phyloP scores from a whole-genome alignment of 192 early-diverging fungal species.

The Coemansia sp. region DNA sequence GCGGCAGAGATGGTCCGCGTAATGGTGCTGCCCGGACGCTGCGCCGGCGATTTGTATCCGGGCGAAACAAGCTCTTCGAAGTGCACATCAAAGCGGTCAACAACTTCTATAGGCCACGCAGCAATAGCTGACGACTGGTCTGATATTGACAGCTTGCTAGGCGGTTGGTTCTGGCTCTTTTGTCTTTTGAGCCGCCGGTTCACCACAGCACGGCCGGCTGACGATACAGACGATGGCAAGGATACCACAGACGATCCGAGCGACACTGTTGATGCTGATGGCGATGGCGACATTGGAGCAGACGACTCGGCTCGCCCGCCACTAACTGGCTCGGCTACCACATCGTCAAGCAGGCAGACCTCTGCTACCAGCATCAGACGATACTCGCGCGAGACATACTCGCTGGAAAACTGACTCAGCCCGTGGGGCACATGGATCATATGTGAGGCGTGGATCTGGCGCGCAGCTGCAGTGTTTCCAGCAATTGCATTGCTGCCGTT shows the following conservation, averaged over 20 bases:
- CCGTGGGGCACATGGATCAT: slow-evolving; percentile 33
- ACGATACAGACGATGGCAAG: slow-evolving; percentile 1
- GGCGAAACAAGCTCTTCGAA: slow-evolving; percentile 49
- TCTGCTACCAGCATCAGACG: slow-evolving; percentile 48
- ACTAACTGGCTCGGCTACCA: not conserved
- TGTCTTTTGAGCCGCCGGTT: not conserved
- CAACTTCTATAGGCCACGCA: slow-evolving; percentile 42
- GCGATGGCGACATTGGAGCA: not conserved
- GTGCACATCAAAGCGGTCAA: slow-evolving; percentile 45
- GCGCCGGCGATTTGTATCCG: slow-evolving; percentile 3
- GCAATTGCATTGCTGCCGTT: not conserved
- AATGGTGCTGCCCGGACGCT: not conserved
- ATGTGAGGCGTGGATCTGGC: slow-evolving; percentile 45
- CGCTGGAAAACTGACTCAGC: slow-evolving; percentile 52
- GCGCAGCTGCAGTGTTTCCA: not conserved
- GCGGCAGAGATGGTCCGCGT: too few species aligned
- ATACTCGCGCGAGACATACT: slow-evolving; percentile 53
- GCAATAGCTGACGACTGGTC: slow-evolving; percentile 52
- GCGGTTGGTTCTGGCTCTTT: not conserved
- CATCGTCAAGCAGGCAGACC: slow-evolving; percentile 32
- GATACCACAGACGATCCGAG: slow-evolving; percentile 4
- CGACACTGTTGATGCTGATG: not conserved
- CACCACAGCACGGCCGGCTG: slow-evolving; percentile 1
- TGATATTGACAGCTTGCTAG: slow-evolving; percentile 10
- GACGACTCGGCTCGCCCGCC: not conserved